These are phyloP conservation scores for Boletus reticuloceps DNA, from an alignment of 768 basidiomycete genomes.

Conservation along the genomic window DNA sequence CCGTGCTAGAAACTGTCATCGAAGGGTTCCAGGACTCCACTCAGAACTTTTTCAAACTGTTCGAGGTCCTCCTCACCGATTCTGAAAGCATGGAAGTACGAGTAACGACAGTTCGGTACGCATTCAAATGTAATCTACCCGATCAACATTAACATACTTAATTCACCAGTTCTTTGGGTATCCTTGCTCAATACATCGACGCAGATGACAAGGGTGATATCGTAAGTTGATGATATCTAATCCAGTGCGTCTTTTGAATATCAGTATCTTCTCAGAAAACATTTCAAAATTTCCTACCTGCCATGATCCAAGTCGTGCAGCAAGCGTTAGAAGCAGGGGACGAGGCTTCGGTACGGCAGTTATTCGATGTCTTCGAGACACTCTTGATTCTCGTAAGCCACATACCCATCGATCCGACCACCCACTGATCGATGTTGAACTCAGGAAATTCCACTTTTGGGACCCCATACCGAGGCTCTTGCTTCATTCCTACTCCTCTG, in stretches of 20 bases:
- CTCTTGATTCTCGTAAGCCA: slow-evolving; percentile 80
- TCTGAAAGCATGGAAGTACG: slow-evolving; percentile 87
- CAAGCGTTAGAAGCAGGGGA: slow-evolving; percentile 78
- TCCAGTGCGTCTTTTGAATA: neutral
- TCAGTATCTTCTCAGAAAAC: slow-evolving; percentile 51
- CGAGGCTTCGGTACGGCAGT: slow-evolving; percentile 78
- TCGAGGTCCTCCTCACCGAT: slow-evolving; percentile 69
- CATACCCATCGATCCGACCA: neutral
- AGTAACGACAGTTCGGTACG: slow-evolving; percentile 81
- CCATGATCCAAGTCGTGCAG: slow-evolving; percentile 86
- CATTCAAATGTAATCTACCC: neutral
- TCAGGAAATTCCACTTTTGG: slow-evolving; percentile 91
- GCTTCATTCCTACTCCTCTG: slow-evolving; percentile 85
- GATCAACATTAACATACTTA: slow-evolving; percentile 2
- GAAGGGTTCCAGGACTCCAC: slow-evolving; percentile 84
- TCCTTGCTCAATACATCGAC: slow-evolving; percentile 91
- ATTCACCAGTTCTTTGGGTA: slow-evolving; percentile 69
- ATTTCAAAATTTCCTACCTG: slow-evolving; percentile 84
- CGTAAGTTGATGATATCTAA: slow-evolving; percentile 43
- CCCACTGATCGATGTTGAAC: slow-evolving; percentile 6
- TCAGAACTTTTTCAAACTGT: slow-evolving; percentile 74
- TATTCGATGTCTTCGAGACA: slow-evolving; percentile 96
- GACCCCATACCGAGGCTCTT: slow-evolving; percentile 83
- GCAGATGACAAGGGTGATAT: slow-evolving; percentile 83
- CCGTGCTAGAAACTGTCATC: slow-evolving; percentile 88